Conservation (phyloP, 371 early-diverging fungal genomes). For the Mucor irregularis region DNA sequence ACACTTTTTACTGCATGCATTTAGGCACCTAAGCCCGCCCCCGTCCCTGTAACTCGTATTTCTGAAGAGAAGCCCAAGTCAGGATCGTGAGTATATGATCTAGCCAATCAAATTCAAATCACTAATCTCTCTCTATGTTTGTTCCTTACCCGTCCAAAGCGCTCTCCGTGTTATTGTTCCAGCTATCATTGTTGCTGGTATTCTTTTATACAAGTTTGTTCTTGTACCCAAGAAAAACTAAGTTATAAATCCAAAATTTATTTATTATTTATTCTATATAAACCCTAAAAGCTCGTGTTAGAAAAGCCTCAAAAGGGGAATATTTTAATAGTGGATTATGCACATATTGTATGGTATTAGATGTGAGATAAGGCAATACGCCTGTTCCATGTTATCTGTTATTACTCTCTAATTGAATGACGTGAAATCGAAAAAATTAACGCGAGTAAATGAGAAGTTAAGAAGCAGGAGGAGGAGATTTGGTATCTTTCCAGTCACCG, state of each 20-base stretch:
- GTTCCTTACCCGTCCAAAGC: background rate
- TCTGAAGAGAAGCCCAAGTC: constrained; percentile 26
- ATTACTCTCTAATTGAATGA: too few relatives aligned
- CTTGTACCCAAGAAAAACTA: constrained; percentile 21
- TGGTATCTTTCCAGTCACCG: too few relatives aligned
- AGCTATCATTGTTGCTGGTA: constrained; percentile 18
- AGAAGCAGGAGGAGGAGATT: too few relatives aligned
- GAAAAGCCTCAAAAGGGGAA: too few relatives aligned
- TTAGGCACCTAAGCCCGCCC: background rate
- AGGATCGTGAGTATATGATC: constrained; percentile 39
- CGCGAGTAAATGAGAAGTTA: too few relatives aligned
- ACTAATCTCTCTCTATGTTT: background rate
- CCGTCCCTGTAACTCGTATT: constrained; percentile 10
- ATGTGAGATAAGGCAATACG: too few relatives aligned
- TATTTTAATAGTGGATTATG: too few relatives aligned
- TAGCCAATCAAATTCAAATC: background rate
- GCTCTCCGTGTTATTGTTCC: constrained; percentile 20
- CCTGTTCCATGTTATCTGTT: too few relatives aligned
- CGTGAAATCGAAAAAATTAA: too few relatives aligned
- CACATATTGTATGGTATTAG: too few relatives aligned
- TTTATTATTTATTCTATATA: background rate
- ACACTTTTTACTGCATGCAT: background rate
- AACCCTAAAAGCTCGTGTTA: too few relatives aligned
- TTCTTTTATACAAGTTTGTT: constrained; percentile 45
- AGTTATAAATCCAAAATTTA: background rate